A percentile compares a stretch with the other conserved stretches of the same genome.
Conservation (phyloP, 306 rosid species). For the Comarum palustre region DNA sequence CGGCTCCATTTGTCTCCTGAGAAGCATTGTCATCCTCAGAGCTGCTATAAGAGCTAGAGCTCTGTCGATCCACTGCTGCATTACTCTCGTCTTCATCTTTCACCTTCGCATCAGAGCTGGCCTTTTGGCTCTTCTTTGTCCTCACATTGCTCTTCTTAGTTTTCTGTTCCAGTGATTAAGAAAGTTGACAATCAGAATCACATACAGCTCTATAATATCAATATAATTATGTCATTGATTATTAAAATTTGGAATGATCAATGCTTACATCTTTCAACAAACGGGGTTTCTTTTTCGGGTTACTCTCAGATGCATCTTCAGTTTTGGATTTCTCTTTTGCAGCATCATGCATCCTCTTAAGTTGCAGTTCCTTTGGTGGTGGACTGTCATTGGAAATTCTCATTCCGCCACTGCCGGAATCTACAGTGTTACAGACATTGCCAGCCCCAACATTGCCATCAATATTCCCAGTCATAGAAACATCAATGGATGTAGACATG, state of each 20-base stretch:
- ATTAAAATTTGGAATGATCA: neutral
- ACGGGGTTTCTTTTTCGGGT: constrained; percentile 50
- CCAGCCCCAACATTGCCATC: constrained; percentile 25
- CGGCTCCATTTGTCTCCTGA: constrained; percentile 43
- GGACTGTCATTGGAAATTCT: constrained; percentile 26
- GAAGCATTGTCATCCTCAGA: constrained; percentile 72
- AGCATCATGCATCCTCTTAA: constrained; percentile 49
- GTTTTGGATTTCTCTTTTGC: constrained; percentile 27
- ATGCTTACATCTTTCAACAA: constrained; percentile 48
- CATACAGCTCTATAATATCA: neutral
- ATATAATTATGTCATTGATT: too few relatives aligned
- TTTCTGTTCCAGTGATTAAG: constrained; percentile 41
- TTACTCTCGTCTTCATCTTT: constrained; percentile 47
- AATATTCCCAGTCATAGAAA: constrained; percentile 23
- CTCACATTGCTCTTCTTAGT: constrained; percentile 38
- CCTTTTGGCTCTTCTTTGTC: constrained; percentile 44
- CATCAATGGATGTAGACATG: constrained; percentile 27
- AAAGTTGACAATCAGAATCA: constrained; percentile 16
- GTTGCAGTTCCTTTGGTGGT: constrained; percentile 31
- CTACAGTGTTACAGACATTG: constrained; percentile 31
- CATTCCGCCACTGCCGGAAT: constrained; percentile 22
- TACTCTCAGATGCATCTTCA: constrained; percentile 19
- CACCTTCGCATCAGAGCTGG: constrained; percentile 23
- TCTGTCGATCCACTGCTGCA: constrained; percentile 42
- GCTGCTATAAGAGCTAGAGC: constrained; percentile 50